Base-by-base conservation (phyloP, 2,329 filamentous ascomycete species). In the Phaeosphaeria sp. region DNA sequence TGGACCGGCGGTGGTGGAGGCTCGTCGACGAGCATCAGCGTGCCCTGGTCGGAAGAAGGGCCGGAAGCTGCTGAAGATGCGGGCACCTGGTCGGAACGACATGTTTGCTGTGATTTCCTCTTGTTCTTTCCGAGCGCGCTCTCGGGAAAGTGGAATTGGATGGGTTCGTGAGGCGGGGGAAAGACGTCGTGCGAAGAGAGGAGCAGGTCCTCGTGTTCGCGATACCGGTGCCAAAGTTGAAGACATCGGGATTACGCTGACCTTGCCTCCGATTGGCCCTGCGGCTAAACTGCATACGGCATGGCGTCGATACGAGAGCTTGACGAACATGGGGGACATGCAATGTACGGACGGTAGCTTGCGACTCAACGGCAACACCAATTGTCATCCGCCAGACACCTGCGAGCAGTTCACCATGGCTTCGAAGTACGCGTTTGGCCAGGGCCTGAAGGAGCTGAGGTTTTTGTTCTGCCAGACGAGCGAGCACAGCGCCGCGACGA, bases 401-500 rank as follows among this genome's bases (percentile, higher is more conserved):
- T 22, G n/a, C 44, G 21, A 46, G 39, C 30, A 52, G 50, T 47
- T 42, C 75, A 84, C 68, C 66, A 98, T 98, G 95, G 92, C 93
- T 69, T 84, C 86, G 81, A 96, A 95, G 85, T 97, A 97, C 83
- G 92, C 89, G 71, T 99, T 99, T 82, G 86, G 88, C 69, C 90
- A 92, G 79, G 83, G 88, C 67, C 85, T 99, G 78, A 96, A 93
- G 85, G 95, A 99, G 85, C 86, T 99, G 78, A 91, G 95, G 77
- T 99, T 99, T 83, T 86, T 96, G 72, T 94, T 98, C 83, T 98
- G 95, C 84, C 94, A 98, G 82, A 93, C 92, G 52, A 91, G 90
- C 66, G 90, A 96, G 77, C 89, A 92, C 77, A 97, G 94, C 84
- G 90, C 92, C 73, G 89, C 92, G 63, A 90, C 91, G 64, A 89